These are phyloP conservation scores for Striga hermonthica DNA, from an alignment of 305 asterid genomes.

Conservation along the genomic window DNA sequence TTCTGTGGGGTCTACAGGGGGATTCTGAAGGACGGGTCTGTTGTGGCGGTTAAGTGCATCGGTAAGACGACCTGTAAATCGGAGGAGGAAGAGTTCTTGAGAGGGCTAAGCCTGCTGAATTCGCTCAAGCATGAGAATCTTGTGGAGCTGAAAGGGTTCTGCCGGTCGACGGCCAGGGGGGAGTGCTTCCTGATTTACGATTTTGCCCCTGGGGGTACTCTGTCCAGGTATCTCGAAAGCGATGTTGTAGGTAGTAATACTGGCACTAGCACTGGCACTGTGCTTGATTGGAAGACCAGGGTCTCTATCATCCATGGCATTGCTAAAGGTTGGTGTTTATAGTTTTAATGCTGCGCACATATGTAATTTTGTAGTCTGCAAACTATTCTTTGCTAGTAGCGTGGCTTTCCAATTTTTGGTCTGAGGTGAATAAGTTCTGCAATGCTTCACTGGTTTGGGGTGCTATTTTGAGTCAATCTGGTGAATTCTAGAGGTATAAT, in stretches of 20 bases:
- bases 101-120: conserved; percentile 66
- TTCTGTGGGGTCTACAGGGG: conserved; percentile 78
- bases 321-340: conserved; percentile 65
- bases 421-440: no score
- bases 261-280: conserved; percentile 24
- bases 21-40: conserved; percentile 65
- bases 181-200: conserved; percentile 80
- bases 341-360: no score
- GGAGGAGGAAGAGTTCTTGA: conserved; percentile 73
- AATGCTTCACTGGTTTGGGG: no score
- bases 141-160: conserved; percentile 69
- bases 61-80: conserved; percentile 72
- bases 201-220: conserved; percentile 61
- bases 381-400: no score
- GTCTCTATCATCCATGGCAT: conserved; percentile 77
- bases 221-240: conserved; percentile 60
- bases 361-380: no score
- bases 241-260: background rate
- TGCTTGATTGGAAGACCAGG: conserved; percentile 78
- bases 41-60: conserved; percentile 70
- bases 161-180: conserved; percentile 82
- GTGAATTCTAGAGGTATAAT: no score
- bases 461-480: no score
- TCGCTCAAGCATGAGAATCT: conserved; percentile 73
- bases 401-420: no score